Percentiles rank a stretch among this genome's conserved stretches.
Evolutionary conservation across 352 stramenopile species (phyloP).

Genomic region (Pythium grandisporangium): DNA sequence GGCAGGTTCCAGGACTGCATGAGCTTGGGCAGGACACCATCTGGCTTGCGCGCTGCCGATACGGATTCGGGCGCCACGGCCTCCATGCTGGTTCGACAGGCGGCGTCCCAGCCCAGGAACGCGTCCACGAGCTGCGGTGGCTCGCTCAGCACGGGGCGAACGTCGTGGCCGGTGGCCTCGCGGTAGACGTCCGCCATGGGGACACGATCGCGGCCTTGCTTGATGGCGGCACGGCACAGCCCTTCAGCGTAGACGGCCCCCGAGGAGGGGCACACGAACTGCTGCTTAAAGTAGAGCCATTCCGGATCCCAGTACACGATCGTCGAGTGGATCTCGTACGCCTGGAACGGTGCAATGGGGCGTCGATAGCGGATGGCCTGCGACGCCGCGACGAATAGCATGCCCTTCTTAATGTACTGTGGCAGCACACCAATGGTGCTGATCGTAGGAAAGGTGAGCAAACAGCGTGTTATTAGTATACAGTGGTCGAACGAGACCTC

Average conservation of each 20-base stretch:
- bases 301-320: constrained; percentile 65
- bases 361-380: constrained; percentile 54
- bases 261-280: constrained; percentile 60
- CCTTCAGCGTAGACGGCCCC: constrained; percentile 54
- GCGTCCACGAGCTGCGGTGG: constrained; percentile 35
- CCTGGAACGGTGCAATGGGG: constrained; percentile 37
- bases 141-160: constrained; percentile 21
- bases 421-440: constrained; percentile 43
- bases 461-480: not conserved
- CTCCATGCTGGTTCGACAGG: constrained; percentile 50
- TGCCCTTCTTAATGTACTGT: constrained; percentile 34
- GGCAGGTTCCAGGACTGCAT: no score
- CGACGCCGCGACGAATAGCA: constrained; percentile 64
- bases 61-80: no score
- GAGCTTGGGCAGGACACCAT: no score
- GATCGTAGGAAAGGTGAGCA: no score
- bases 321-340: constrained; percentile 55
- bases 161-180: constrained; percentile 36
- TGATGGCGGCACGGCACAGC: constrained; percentile 45
- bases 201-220: constrained; percentile 37
- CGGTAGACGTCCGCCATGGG: constrained; percentile 40
- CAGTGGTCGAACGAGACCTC: not conserved
- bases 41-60: no score
- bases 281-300: constrained; percentile 54
- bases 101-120: constrained; percentile 51